Base-by-base conservation (phyloP, 192 early-diverging fungal species). In the Rhizoclosmatium sp. region DNA sequence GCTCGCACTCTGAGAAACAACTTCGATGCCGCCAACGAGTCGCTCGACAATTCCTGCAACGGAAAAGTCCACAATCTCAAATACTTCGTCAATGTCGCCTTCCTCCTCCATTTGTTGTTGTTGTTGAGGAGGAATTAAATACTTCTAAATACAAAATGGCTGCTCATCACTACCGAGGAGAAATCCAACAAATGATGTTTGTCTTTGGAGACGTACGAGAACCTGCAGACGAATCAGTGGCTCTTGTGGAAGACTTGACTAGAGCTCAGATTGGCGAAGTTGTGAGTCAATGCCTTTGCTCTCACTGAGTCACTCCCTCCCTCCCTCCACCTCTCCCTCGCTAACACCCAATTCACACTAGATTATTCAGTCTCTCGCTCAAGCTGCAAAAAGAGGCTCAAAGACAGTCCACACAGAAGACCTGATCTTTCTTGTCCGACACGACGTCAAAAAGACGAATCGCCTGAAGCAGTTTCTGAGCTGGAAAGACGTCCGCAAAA, bases 401-500 rank as follows among this genome's bases (percentile, higher is more conserved):
- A 85, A 94, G 45, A 93, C 91, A 66, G 88, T 96, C 79, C 86
- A 87, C 4, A 87, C 94, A 31, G 97, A 99, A 78, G 98, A 99
- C 82, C 84, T 98, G 47, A 97, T 99, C 41, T 99, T 98, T 81
- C 88, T 99, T 39, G 96, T 98, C 78, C 93, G 97, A 3, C 94
- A 98, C 85, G 98, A 99, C 81, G 90, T 94, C 40, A 92, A 91
- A 66, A 98, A 98, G 82, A 94, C 97, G 16, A 93, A 96, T 80
- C 92, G 96, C 0, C 87, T 99, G 61, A 85, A 93, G 39, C 92
- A 94, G 51, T 99, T 94, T 82, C 87, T 99, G 40, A 93, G 92
- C 64, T 98, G 95, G 95, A 98, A 96, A 82, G 97, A 99, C 80
- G 95, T 97, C 44, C 91, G 97, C 54, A 97, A 95, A 76, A 93